Base-by-base conservation (phyloP, 2,329 filamentous ascomycete species). In the Aspergillus alliaceus region DNA sequence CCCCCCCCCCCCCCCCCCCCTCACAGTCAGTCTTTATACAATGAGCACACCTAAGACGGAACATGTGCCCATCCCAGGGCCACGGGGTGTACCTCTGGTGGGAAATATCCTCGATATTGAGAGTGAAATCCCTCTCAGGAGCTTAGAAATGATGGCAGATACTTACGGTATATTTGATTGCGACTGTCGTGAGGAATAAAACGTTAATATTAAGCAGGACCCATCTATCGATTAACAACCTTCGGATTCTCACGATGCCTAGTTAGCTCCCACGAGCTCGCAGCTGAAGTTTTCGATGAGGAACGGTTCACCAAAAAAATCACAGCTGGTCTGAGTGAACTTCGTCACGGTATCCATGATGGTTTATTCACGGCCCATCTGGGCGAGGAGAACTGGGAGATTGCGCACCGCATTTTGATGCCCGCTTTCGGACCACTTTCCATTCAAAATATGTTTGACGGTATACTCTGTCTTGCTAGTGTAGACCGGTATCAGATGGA, bases 211-310 rank as follows among this genome's bases (percentile, higher is more conserved):
- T 22, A 12, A 2, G 22, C 12, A 84, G 84, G 84, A 34, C 79
- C 82, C 15, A 86, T 88, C 57, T 88, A 78, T 66, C 80, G 82
- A 56, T 71, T 89, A 31, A 76, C 72, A 15, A 69, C 86, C 2
- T 78, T 81, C 15, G 77, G 79, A 1, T 66, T 70, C 6, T 71
- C 77, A 2, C 65, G 75, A 20, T 75, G 86, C 20, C 72, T 87
- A 42, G 71, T 83, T 44, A 80, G 76, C 47, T 82, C 77, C 6
- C 77, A 82, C 37, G 82, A 80, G 44, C 72, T 90, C 1, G 76
- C 87, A 37, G 79, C 88, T 53, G 87, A 90, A 64, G 66, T 83
- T 7, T 89, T 84, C 63, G 80, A 90, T 60, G 87, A 90, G 69
- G 84, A 80, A 57, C 78, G 86, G 15, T 89, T 90, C 66, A 66